Evolutionary conservation across 345 rosid genomes (phyloP).

Genomic region (Conringia planisiliqua): DNA sequence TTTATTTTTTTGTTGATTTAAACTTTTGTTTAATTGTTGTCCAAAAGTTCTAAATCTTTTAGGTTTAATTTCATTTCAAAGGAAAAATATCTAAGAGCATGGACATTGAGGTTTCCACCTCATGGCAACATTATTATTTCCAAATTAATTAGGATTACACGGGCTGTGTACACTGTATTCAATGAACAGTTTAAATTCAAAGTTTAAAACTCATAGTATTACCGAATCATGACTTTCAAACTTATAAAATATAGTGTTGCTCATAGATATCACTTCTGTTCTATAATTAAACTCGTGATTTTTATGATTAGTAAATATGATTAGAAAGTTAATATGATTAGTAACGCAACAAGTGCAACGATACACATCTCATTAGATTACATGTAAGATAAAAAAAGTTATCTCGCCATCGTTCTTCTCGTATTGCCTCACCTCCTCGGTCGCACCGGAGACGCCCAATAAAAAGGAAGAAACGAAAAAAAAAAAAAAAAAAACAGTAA

Average conservation of each 20-base stretch:
- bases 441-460: background rate
- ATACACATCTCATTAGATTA: background rate
- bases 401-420: background rate
- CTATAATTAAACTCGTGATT: too few species aligned
- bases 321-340: background rate
- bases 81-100: too few species aligned
- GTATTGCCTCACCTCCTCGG: background rate
- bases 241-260: too few species aligned
- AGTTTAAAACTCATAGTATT: background rate
- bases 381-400: background rate
- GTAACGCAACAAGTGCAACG: background rate
- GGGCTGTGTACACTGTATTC: background rate
- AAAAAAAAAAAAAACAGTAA: background rate
- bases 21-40: background rate
- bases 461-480: background rate
- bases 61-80: background rate
- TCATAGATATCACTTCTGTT: too few species aligned
- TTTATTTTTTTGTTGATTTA: background rate
- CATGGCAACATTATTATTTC: background rate
- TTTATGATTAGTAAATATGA: too few species aligned
- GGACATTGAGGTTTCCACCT: background rate
- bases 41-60: background rate
- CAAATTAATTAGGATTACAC: background rate
- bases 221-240: background rate
- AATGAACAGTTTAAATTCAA: background rate